A percentile compares a stretch with the other conserved stretches of the same genome.
Conservation (phyloP, 441 rosid species). For the Brassica hybrid region DNA sequence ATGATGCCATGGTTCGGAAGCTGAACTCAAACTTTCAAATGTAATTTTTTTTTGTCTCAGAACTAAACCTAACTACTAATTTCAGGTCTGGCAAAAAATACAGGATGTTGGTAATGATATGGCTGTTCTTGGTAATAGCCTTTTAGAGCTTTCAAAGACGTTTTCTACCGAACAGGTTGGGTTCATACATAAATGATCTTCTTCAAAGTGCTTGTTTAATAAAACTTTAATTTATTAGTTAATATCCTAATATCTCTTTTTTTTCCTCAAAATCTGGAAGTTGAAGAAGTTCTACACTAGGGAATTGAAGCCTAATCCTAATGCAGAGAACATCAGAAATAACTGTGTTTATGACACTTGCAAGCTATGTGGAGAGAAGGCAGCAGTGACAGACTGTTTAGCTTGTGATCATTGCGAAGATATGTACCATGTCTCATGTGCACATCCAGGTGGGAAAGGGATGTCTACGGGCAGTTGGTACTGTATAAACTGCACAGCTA, state of each 20-base stretch:
- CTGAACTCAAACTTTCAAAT: slow-evolving; percentile 14
- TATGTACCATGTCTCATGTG: slow-evolving; percentile 81
- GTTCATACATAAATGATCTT: background rate
- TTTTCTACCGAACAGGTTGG: slow-evolving; percentile 64
- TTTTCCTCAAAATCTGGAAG: slow-evolving; percentile 18
- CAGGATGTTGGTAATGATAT: slow-evolving; percentile 72
- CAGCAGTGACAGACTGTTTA: slow-evolving; percentile 66
- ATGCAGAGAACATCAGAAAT: slow-evolving; percentile 52
- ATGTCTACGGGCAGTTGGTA: slow-evolving; percentile 80
- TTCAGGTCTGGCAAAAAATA: slow-evolving; percentile 79
- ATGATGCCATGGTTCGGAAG: background rate
- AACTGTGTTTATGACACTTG: slow-evolving; percentile 46
- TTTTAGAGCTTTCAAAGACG: slow-evolving; percentile 61
- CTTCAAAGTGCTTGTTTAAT: slow-evolving; percentile 10
- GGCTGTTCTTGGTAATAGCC: slow-evolving; percentile 68
- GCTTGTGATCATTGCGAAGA: slow-evolving; percentile 92
- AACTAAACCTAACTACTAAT: slow-evolving; percentile 30
- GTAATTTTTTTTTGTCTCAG: too few relatives aligned
- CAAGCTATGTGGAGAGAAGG: slow-evolving; percentile 70
- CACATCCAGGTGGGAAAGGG: slow-evolving; percentile 69
- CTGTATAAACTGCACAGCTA: slow-evolving; percentile 65
- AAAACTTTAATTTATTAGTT: background rate
- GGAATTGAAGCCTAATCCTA: slow-evolving; percentile 52
- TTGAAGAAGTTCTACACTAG: slow-evolving; percentile 36
- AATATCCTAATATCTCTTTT: slow-evolving; percentile 9